Evolutionary conservation across 169 alveolate species (phyloP).

Genomic region (Blepharisma undulans): DNA sequence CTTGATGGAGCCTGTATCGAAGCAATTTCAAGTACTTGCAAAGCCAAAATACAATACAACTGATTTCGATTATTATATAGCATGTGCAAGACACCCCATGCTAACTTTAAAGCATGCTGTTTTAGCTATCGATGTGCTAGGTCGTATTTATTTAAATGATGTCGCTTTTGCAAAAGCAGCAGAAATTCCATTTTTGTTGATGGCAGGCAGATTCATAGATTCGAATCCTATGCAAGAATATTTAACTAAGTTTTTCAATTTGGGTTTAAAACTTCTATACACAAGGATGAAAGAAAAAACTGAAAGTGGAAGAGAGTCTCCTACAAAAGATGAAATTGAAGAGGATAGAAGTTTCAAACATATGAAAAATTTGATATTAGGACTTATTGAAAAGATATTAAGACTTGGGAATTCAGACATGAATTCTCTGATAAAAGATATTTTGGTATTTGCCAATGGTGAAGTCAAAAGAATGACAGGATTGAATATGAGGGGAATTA

Average conservation of each 20-base stretch:
- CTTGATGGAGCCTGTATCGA: conserved; percentile 80
- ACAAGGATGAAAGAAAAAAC: not conserved
- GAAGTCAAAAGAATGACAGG: not conserved
- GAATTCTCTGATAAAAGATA: not conserved
- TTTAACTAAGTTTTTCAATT: conserved; percentile 47
- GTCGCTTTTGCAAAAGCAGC: conserved; percentile 60
- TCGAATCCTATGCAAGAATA: conserved; percentile 59
- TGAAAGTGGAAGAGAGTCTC: too few relatives aligned
- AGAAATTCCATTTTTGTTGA: conserved; percentile 53
- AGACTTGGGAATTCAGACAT: not conserved
- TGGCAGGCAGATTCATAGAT: conserved; percentile 55
- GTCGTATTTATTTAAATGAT: conserved; percentile 72
- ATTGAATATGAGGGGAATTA: not conserved
- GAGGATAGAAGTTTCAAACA: not conserved
- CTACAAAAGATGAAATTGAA: not conserved
- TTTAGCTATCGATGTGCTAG: conserved; percentile 75
- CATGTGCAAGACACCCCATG: conserved; percentile 71
- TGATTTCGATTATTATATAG: conserved; percentile 78
- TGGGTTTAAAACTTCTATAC: not conserved
- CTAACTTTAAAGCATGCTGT: conserved; percentile 70
- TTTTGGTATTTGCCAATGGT: not conserved
- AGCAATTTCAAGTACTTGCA: conserved; percentile 68
- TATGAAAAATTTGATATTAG: not conserved
- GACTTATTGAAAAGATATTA: not conserved
- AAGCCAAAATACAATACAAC: conserved; percentile 61